Evolutionary conservation across 345 rosid genomes (phyloP), one percentile per base, ranked within the genome.

Genomic region (Populus simonii): DNA sequence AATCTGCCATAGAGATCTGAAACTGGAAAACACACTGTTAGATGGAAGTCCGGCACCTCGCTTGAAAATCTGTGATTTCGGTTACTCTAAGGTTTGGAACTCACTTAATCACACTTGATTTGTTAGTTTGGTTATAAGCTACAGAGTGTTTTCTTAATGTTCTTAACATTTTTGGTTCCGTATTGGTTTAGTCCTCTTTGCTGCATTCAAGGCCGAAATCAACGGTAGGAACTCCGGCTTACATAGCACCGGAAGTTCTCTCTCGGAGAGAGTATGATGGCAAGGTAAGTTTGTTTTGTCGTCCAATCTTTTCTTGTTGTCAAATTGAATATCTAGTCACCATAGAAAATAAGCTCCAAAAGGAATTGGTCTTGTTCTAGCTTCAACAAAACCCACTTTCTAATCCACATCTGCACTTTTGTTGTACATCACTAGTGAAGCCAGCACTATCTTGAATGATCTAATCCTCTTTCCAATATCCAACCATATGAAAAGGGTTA

Each of bases 1-100:
- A 94, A 94, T 94, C 83, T 94, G 98, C 80, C 98, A 94, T 74
- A 88, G 98, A 88, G 98, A 94, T 88, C 83, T 94, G 76, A 94
- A 92, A 84, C 89, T 94, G 81, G 98, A 92, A 89, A 94, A 92
- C 80, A 94, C 98, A 31, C 86, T 94, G 27, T 81, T 94, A 7
- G 98, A 94, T 86, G 98, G 96, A 67, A 94, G 96, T 71, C 94
- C 98, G 61, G 98, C 97, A 0, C 98, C 98, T 6, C 89, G 94
- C 27, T 75, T 92, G 88, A 94, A 94, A 83, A 94, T 94, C 80
- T 92, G 98, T 76, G 98, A 94, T 84, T 94, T 94, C 74, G 96
- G 98, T 75, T 94, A 94, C 87, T 94, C 98, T 36, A 94, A 94
- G 98, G 98, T 92, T 66, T 55, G 63, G 8, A 23, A 62, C 27